phyloP scores from a whole-genome alignment of 164 flowering plant genomes.

The Stephania cephalantha region DNA sequence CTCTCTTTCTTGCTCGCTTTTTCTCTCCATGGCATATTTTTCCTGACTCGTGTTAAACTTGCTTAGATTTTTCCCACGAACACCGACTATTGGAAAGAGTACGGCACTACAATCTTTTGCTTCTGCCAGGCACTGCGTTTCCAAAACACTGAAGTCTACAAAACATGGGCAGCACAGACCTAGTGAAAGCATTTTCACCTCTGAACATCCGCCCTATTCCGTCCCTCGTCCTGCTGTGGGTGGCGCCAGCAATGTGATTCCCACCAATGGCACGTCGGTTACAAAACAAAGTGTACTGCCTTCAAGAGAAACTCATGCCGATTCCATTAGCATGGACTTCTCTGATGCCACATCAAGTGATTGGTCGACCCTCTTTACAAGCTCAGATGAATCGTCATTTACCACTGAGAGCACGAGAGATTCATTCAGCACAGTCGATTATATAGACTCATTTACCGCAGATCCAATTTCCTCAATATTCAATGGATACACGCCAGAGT shows the following conservation, averaged over 20 bases:
- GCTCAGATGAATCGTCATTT: conserved; percentile 83
- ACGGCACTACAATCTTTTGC: conserved; percentile 21
- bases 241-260: conserved; percentile 1
- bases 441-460: conserved; percentile 34
- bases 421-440: conserved; percentile 67
- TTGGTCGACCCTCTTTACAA: conserved; percentile 70
- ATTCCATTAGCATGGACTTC: conserved; percentile 32
- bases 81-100: conserved; percentile 33
- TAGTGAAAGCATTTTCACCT: conserved; percentile 10
- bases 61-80: conserved; percentile 62
- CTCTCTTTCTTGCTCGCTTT: background rate
- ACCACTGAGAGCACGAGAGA: conserved; percentile 86
- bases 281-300: conserved; percentile 21
- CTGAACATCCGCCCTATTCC: conserved; percentile 13
- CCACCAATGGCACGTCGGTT: conserved; percentile 13
- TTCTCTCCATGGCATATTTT: background rate
- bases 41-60: conserved; percentile 8
- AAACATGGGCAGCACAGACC: conserved; percentile 24
- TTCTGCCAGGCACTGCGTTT: conserved; percentile 18
- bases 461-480: conserved; percentile 55
- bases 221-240: conserved; percentile 8
- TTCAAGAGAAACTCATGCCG: conserved; percentile 21
- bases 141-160: conserved; percentile 29
- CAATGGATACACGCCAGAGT: conserved; percentile 34
- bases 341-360: conserved; percentile 76